Evolutionary conservation across 2,329 filamentous ascomycete species (phyloP).

Genomic region (Pyrenophora tritici-repentis): DNA sequence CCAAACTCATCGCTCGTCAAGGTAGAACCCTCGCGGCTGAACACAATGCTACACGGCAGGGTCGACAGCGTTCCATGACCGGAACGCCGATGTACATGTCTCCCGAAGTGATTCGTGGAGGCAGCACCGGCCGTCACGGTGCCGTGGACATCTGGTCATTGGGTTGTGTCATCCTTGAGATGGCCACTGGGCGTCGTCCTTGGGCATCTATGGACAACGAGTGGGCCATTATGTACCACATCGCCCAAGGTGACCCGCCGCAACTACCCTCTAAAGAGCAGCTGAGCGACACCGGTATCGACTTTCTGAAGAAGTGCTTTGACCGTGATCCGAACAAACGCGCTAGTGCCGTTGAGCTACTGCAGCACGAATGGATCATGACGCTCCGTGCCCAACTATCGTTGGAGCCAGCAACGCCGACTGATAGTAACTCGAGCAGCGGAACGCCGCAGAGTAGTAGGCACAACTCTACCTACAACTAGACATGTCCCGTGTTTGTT

Average conservation of each 20-base stretch:
- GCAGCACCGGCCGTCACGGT: slow-evolving; percentile 71
- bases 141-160: slow-evolving; percentile 96
- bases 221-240: slow-evolving; percentile 99
- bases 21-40: slow-evolving; percentile 80
- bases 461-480: slow-evolving; percentile 44
- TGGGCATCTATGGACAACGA: slow-evolving; percentile 98
- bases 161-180: slow-evolving; percentile 94
- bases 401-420: slow-evolving; percentile 54
- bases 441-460: slow-evolving; percentile 26
- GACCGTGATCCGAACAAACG: slow-evolving; percentile 78
- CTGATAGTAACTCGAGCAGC: slow-evolving; percentile 33
- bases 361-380: slow-evolving; percentile 90
- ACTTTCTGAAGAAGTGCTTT: slow-evolving; percentile 89
- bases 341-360: slow-evolving; percentile 80
- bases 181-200: slow-evolving; percentile 91
- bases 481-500: slow-evolving; percentile 1
- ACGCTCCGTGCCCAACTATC: slow-evolving; percentile 52
- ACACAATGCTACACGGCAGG: slow-evolving; percentile 56
- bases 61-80: slow-evolving; percentile 83
- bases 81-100: slow-evolving; percentile 99
- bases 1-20: slow-evolving; percentile 93
- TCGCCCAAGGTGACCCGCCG: slow-evolving; percentile 93
- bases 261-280: slow-evolving; percentile 82
- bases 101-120: slow-evolving; percentile 94
- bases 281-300: slow-evolving; percentile 79